Evolutionary conservation across 148 eudicot genomes (phyloP).

Genomic region (Fagopyrum tataricum): DNA sequence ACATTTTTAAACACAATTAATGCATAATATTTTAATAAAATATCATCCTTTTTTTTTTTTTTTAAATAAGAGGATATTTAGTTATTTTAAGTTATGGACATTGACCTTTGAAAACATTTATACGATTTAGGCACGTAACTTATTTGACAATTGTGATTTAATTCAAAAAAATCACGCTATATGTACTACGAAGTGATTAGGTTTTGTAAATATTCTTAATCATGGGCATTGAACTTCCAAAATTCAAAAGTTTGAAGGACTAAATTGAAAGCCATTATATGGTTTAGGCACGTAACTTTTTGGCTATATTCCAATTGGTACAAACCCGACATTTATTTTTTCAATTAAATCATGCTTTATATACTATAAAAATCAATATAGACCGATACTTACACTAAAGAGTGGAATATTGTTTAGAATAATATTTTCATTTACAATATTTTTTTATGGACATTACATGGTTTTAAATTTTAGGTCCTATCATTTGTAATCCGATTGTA

Average conservation of each 20-base stretch:
- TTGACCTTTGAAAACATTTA: background rate
- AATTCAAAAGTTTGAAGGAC: background rate
- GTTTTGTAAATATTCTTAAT: too few relatives aligned
- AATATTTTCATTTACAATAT: background rate
- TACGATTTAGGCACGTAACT: background rate
- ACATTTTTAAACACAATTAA: background rate
- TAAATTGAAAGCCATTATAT: background rate
- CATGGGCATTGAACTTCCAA: background rate
- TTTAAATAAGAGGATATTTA: background rate
- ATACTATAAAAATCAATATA: background rate
- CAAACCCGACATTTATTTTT: background rate
- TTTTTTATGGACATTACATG: conserved; percentile 5
- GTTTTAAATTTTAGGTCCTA: conserved; percentile 4
- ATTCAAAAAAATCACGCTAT: too few relatives aligned
- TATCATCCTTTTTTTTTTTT: background rate
- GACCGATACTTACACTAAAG: background rate
- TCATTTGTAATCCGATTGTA: too few relatives aligned
- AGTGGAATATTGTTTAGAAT: background rate
- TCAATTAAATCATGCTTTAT: background rate
- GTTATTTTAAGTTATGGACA: background rate
- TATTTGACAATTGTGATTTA: background rate
- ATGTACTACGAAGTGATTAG: too few relatives aligned
- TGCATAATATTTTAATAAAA: too few relatives aligned
- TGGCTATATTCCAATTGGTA: background rate
- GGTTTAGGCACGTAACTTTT: background rate